phyloP scores from a whole-genome alignment of 2,329 filamentous ascomycete species.

The Pseudohalonectria lignicola region DNA sequence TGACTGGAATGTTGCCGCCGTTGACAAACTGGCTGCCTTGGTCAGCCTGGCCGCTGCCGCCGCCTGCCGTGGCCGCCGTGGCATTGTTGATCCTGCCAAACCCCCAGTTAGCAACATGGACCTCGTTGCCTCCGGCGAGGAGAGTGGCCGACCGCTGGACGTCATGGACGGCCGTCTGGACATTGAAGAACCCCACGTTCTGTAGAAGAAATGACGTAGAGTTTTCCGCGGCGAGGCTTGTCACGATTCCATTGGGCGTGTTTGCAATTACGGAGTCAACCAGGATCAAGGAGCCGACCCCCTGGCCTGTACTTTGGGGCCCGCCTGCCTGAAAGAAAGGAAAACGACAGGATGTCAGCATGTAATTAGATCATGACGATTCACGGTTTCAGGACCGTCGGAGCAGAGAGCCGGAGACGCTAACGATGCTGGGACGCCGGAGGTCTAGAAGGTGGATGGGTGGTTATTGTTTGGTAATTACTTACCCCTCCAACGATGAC shows the following conservation, averaged over 20 bases:
- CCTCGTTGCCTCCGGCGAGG: neutral
- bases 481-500: slow-evolving; percentile 1
- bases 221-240: neutral
- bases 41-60: too few relatives aligned
- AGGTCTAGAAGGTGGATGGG: too few relatives aligned
- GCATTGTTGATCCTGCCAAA: slow-evolving; percentile 1
- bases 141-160: neutral
- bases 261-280: slow-evolving; percentile 1
- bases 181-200: slow-evolving; percentile 3
- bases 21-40: neutral
- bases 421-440: too few relatives aligned
- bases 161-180: neutral
- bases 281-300: slow-evolving; percentile 1
- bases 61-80: too few relatives aligned
- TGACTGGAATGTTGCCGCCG: neutral
- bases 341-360: neutral
- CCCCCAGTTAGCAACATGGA: slow-evolving; percentile 1
- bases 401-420: too few relatives aligned
- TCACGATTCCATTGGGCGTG: neutral
- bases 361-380: too few relatives aligned
- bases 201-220: neutral
- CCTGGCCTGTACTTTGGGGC: neutral
- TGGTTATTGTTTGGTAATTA: neutral
- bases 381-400: too few relatives aligned
- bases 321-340: neutral